Conservation (phyloP, 2,329 filamentous ascomycete species). For the Penicillium sp. region DNA sequence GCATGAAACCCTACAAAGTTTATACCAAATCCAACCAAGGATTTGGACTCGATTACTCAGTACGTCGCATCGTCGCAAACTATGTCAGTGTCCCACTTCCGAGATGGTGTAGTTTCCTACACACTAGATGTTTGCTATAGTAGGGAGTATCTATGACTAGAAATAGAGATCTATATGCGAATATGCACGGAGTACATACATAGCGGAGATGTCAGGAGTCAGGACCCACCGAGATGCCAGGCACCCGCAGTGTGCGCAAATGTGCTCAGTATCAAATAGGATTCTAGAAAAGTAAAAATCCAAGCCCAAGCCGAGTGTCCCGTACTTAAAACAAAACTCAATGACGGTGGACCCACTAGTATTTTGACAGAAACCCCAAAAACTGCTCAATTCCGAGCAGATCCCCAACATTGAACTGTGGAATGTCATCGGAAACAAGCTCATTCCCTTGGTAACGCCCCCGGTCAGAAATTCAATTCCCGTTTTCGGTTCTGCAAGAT, state of each 20-base stretch:
- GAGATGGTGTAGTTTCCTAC: no score
- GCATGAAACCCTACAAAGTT: constrained; percentile 1
- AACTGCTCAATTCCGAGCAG: constrained; percentile 30
- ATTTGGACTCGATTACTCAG: background rate
- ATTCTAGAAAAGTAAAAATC: no score
- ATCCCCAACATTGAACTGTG: background rate
- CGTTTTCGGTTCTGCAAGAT: constrained; percentile 13
- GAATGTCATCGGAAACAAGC: constrained; percentile 7
- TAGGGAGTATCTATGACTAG: no score
- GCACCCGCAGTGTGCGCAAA: constrained; percentile 14
- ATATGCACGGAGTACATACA: background rate
- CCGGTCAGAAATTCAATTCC: background rate
- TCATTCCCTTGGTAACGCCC: constrained; percentile 2
- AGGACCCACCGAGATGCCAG: background rate
- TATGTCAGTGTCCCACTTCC: background rate
- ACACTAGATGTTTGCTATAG: background rate
- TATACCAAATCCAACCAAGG: background rate
- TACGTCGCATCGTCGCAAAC: background rate
- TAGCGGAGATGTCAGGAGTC: background rate
- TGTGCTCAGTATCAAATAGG: constrained; percentile 11
- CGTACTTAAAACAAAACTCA: background rate
- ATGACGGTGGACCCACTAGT: background rate
- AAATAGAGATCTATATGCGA: background rate
- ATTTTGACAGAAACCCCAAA: constrained; percentile 4
- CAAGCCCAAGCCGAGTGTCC: no score